A percentile compares a stretch with the other conserved stretches of the same genome.
phyloP scores from a whole-genome alignment of 768 basidiomycete species.

The Boletellus emodensis region DNA sequence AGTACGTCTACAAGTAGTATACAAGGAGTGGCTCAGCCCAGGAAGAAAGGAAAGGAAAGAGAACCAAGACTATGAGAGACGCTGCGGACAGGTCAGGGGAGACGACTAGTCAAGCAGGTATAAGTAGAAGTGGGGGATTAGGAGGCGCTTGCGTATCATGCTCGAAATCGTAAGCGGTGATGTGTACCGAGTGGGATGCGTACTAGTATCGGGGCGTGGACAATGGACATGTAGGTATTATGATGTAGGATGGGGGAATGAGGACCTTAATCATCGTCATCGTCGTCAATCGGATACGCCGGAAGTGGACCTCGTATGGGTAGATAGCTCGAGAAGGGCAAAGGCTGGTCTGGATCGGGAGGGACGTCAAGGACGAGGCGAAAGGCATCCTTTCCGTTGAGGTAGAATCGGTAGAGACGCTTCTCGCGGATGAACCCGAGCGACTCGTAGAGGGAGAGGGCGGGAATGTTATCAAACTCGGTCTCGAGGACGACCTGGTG shows the following conservation, averaged over 20 bases:
- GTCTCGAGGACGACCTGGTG: conserved; percentile 93
- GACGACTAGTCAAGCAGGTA: conserved; percentile 4
- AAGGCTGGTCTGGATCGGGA: conserved; percentile 25
- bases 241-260: neutral
- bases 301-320: conserved; percentile 18
- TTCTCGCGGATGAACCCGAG: conserved; percentile 97
- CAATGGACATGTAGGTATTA: conserved; percentile 12
- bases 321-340: conserved; percentile 5
- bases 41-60: no score
- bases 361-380: conserved; percentile 68
- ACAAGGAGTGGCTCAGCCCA: neutral
- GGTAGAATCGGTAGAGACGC: conserved; percentile 89
- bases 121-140: conserved; percentile 3
- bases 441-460: conserved; percentile 83
- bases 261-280: conserved; percentile 19
- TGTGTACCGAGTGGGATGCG: conserved; percentile 7
- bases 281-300: conserved; percentile 22
- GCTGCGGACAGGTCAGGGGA: neutral
- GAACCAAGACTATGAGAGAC: neutral
- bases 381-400: conserved; percentile 96
- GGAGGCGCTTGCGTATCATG: conserved; percentile 9
- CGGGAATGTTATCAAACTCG: conserved; percentile 87
- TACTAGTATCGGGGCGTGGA: neutral
- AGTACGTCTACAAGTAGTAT: conserved; percentile 6
- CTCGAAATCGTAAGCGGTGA: conserved; percentile 1